A percentile compares a stretch with the other conserved stretches of the same genome.
These are phyloP conservation scores for Teratosphaeria nubilosa DNA, from an alignment of 2,329 filamentous ascomycete species.

Conservation along the genomic window DNA sequence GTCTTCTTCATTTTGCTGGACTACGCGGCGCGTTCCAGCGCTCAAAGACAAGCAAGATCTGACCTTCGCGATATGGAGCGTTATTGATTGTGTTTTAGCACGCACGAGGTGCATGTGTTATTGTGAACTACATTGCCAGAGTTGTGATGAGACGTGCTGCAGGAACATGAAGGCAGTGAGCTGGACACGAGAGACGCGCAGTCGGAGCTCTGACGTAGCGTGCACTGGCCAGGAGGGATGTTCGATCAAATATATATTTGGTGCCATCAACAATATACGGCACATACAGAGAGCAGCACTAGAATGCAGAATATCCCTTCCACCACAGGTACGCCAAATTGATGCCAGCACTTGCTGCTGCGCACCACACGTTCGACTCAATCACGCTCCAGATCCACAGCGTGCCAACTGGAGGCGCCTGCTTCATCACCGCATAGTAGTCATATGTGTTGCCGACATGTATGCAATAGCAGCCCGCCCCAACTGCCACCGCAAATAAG, in stretches of 20 bases:
- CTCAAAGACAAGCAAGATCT: background rate
- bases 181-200: constrained; percentile 1
- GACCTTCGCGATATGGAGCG: background rate
- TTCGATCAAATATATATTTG: too few relatives aligned
- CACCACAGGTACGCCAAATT: constrained; percentile 45
- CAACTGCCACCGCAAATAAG: constrained; percentile 54
- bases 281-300: background rate
- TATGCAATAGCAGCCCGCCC: constrained; percentile 68
- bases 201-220: background rate
- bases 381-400: constrained; percentile 90
- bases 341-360: constrained; percentile 45
- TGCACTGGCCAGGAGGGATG: background rate
- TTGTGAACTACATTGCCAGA: background rate
- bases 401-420: constrained; percentile 76
- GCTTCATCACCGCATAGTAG: constrained; percentile 87
- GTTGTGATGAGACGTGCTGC: background rate
- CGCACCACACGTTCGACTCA: constrained; percentile 65
- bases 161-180: background rate
- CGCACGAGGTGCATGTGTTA: constrained; percentile 1
- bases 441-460: constrained; percentile 67
- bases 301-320: constrained; percentile 38
- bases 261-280: too few relatives aligned
- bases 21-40: too few relatives aligned
- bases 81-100: background rate
- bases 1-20: constrained; percentile 51